A percentile compares a stretch with the other conserved stretches of the same genome.
Conservation (phyloP, 495 filamentous ascomycete genomes). For the Lasiosphaeris hirsuta region DNA sequence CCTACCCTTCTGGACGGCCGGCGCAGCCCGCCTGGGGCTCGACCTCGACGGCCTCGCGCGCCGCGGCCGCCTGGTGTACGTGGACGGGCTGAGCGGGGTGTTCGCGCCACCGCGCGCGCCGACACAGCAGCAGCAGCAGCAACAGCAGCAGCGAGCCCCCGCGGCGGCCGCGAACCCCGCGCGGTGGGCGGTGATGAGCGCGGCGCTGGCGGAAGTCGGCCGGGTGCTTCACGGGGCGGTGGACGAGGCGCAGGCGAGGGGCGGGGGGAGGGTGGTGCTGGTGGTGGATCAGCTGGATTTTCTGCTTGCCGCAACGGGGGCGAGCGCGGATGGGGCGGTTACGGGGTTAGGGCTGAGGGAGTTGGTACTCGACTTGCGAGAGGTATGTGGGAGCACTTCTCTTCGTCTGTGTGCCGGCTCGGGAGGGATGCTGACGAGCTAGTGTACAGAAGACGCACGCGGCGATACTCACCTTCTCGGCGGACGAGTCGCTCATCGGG, state of each 20-base stretch:
- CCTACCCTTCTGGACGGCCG: conserved; percentile 69
- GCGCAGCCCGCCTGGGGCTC: conserved; percentile 61
- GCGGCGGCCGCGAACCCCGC: not conserved
- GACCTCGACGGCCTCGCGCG: conserved; percentile 61
- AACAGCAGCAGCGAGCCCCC: not conserved
- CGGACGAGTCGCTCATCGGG: conserved; percentile 66
- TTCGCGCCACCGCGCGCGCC: not conserved
- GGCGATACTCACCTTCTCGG: conserved; percentile 62
- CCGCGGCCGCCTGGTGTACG: conserved; percentile 60
- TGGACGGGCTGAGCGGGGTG: conserved; percentile 59
- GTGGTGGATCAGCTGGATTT: conserved; percentile 57
- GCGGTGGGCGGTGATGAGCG: conserved; percentile 10
- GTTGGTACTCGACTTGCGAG: conserved; percentile 48
- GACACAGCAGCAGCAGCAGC: not conserved
- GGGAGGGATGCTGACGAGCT: conserved; percentile 19
- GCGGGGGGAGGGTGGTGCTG: conserved; percentile 39
- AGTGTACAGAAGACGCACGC: conserved; percentile 48
- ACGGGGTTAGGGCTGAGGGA: conserved; percentile 33
- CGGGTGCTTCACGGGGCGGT: conserved; percentile 31
- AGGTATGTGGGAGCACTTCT: conserved; percentile 40
- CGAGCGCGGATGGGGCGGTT: conserved; percentile 16
- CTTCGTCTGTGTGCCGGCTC: not conserved
- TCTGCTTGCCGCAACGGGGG: conserved; percentile 46
- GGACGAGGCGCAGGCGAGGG: conserved; percentile 19
- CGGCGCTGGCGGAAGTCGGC: conserved; percentile 18